A percentile compares a stretch with the other conserved stretches of the same genome.
Conservation (phyloP, 2,329 filamentous ascomycete species). For the Truncatella angustata region DNA sequence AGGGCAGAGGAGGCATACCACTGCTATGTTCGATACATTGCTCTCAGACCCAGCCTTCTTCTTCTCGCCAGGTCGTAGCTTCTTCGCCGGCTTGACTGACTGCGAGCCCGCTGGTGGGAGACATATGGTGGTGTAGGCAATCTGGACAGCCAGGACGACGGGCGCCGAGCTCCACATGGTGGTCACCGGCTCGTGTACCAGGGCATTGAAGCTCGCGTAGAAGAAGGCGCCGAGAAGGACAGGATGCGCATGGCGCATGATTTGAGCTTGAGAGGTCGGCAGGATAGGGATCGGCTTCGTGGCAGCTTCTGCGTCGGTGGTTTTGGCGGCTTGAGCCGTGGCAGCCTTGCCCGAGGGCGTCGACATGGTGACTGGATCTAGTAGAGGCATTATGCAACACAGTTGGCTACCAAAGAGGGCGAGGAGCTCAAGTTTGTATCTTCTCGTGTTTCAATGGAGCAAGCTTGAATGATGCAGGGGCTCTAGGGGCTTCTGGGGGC, state of each 20-base stretch:
- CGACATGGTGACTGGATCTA: conserved; percentile 39
- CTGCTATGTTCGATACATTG: conserved; percentile 41
- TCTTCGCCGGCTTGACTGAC: conserved; percentile 41
- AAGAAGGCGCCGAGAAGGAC: conserved; percentile 64
- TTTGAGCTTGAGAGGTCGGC: conserved; percentile 35
- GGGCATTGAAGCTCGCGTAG: conserved; percentile 58
- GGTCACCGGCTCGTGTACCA: conserved; percentile 69
- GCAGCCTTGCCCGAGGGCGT: conserved; percentile 27
- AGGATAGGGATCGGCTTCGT: conserved; percentile 38
- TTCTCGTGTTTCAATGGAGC: too few relatives aligned
- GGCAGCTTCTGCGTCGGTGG: conserved; percentile 21
- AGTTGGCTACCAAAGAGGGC: background rate
- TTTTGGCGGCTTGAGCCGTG: conserved; percentile 26
- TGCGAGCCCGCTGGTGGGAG: conserved; percentile 59
- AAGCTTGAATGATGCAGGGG: too few relatives aligned
- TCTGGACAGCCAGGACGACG: conserved; percentile 63
- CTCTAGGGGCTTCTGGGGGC: too few relatives aligned
- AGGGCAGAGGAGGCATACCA: conserved; percentile 37
- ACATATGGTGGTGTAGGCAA: conserved; percentile 59
- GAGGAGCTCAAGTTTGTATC: background rate
- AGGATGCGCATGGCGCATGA: conserved; percentile 67
- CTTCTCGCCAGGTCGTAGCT: conserved; percentile 51
- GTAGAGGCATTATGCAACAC: conserved; percentile 26
- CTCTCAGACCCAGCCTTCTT: conserved; percentile 46
- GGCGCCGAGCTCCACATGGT: conserved; percentile 62